Conservation (phyloP, 805 yeast genomes). For the Pichia exigua region DNA sequence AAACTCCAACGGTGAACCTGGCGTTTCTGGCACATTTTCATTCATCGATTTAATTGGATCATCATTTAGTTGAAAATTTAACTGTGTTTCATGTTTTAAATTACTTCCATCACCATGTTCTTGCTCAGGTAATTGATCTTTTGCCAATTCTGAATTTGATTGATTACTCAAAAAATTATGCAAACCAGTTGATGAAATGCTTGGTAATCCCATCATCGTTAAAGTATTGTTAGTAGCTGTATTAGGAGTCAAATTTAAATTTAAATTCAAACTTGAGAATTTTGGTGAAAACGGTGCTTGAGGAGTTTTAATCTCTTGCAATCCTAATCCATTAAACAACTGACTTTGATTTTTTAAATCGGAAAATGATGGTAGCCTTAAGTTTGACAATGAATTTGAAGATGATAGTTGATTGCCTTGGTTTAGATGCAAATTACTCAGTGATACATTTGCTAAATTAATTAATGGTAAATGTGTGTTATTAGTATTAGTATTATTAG, state of each 20-base stretch:
- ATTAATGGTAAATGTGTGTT: conserved; percentile 2
- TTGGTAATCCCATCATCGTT: conserved; percentile 1
- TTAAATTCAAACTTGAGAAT: neutral
- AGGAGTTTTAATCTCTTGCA: conserved; percentile 1
- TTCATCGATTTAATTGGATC: neutral
- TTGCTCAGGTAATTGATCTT: neutral
- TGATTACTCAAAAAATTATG: conserved; percentile 1
- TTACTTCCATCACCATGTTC: neutral
- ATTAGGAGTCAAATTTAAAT: neutral
- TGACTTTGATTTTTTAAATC: conserved; percentile 8
- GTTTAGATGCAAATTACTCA: conserved; percentile 1
- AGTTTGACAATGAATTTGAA: conserved; percentile 4
- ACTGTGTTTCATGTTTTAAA: neutral
- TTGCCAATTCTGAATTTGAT: neutral
- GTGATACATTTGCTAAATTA: conserved; percentile 7
- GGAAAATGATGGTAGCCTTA: conserved; percentile 10
- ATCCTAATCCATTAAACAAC: neutral
- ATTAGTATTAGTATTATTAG: neutral
- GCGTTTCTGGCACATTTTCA: conserved; percentile 3
- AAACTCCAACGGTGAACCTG: conserved; percentile 11
- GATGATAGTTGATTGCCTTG: conserved; percentile 5
- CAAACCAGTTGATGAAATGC: conserved; percentile 3
- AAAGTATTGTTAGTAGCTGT: neutral
- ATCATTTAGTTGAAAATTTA: neutral
- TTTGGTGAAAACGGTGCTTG: conserved; percentile 5